Conservation (phyloP, 345 rosid species). For the Lenwebbia sp. region DNA sequence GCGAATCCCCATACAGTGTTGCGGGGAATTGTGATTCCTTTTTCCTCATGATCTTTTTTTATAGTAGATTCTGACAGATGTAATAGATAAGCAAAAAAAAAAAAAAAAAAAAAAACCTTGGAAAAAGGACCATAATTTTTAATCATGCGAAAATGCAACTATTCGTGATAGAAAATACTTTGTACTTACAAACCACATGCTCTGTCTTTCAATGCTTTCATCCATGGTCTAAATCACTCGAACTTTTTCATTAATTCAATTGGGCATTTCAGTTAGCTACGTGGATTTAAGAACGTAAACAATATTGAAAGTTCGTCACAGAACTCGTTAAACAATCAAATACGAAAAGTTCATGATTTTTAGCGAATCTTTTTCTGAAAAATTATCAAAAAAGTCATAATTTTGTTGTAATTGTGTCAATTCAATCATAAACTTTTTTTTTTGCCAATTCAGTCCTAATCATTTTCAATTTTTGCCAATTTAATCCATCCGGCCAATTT, state of each 20-base stretch:
- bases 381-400: no score
- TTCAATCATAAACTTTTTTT: no score
- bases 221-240: background rate
- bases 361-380: no score
- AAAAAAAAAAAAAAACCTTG: background rate
- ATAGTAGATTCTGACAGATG: background rate
- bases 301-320: background rate
- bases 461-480: no score
- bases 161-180: background rate
- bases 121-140: background rate
- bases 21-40: no score
- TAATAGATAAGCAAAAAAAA: no score
- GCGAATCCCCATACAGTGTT: background rate
- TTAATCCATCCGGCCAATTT: no score
- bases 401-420: no score
- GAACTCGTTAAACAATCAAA: background rate
- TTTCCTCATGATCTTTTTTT: background rate
- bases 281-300: background rate
- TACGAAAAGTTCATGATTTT: background rate
- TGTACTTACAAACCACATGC: background rate
- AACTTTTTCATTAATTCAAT: background rate
- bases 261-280: background rate
- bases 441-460: no score
- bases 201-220: background rate
- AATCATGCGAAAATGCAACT: background rate